These are phyloP conservation scores for Blastomyces emzantsi DNA, from an alignment of 2,329 filamentous ascomycete species.

Conservation along the genomic window DNA sequence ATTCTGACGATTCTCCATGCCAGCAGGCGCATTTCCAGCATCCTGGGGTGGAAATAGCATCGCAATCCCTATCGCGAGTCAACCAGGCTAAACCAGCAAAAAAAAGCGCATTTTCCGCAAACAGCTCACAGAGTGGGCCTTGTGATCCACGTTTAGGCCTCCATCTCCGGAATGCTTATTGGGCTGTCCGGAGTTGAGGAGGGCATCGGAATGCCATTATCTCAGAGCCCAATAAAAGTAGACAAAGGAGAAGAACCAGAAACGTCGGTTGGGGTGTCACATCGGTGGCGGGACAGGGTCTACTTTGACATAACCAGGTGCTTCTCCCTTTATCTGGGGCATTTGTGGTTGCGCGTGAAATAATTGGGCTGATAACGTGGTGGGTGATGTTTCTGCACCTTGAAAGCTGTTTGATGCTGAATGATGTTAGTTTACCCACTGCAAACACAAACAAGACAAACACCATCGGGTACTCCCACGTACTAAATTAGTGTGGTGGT, in stretches of 20 bases:
- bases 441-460: too few species aligned
- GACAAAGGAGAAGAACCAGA: background rate
- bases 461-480: too few species aligned
- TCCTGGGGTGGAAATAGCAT: background rate
- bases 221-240: too few species aligned
- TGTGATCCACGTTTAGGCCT: constrained; percentile 9
- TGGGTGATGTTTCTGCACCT: background rate
- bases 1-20: background rate
- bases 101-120: background rate
- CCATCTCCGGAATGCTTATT: background rate
- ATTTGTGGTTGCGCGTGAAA: background rate
- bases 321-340: background rate
- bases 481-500: too few species aligned
- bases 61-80: background rate
- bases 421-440: background rate
- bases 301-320: background rate
- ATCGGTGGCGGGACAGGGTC: background rate
- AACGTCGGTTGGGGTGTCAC: background rate
- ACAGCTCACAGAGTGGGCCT: background rate
- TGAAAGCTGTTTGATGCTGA: background rate
- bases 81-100: background rate
- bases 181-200: background rate
- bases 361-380: background rate
- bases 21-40: background rate
- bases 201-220: background rate